Percentiles rank a stretch among this genome's conserved stretches.
Evolutionary conservation across 495 filamentous ascomycete species (phyloP).

Genomic region (Lophiostoma macrostomum): DNA sequence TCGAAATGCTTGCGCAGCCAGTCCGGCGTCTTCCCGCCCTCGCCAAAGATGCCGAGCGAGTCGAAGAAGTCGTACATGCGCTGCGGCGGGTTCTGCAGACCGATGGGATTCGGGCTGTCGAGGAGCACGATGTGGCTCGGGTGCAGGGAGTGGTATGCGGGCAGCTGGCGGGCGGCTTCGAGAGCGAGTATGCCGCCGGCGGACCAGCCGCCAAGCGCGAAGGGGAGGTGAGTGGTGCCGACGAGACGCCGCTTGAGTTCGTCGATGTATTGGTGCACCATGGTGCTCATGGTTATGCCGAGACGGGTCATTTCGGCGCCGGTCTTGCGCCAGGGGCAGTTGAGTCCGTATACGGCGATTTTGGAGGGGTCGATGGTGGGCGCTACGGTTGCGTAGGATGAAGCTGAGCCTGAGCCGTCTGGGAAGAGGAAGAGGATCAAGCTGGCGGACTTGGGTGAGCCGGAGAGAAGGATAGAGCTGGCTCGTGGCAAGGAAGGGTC

Average conservation of each 20-base stretch:
- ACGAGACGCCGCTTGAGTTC: too few species aligned
- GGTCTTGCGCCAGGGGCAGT: constrained; percentile 62
- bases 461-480: constrained; percentile 53
- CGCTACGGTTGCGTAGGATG: constrained; percentile 58
- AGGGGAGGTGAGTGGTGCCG: constrained; percentile 72
- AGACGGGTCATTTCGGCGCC: constrained; percentile 52
- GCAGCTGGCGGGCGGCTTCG: constrained; percentile 73
- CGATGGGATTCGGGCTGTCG: constrained; percentile 33
- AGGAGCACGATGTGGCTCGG: constrained; percentile 40
- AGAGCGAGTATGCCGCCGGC: constrained; percentile 85
- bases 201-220: constrained; percentile 70
- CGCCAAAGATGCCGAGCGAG: constrained; percentile 48
- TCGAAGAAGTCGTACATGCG: constrained; percentile 42
- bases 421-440: constrained; percentile 70
- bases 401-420: constrained; percentile 68
- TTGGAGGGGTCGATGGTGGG: constrained; percentile 51
- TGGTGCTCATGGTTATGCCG: constrained; percentile 53
- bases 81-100: constrained; percentile 36
- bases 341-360: constrained; percentile 57
- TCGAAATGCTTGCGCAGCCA: constrained; percentile 43
- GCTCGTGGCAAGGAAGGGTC: constrained; percentile 40
- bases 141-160: constrained; percentile 61
- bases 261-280: constrained; percentile 55
- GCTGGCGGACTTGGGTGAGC: constrained; percentile 50
- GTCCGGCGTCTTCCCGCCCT: constrained; percentile 35